phyloP scores from a whole-genome alignment of 2,329 filamentous ascomycete species.

The Dactylella cylindrospora region DNA sequence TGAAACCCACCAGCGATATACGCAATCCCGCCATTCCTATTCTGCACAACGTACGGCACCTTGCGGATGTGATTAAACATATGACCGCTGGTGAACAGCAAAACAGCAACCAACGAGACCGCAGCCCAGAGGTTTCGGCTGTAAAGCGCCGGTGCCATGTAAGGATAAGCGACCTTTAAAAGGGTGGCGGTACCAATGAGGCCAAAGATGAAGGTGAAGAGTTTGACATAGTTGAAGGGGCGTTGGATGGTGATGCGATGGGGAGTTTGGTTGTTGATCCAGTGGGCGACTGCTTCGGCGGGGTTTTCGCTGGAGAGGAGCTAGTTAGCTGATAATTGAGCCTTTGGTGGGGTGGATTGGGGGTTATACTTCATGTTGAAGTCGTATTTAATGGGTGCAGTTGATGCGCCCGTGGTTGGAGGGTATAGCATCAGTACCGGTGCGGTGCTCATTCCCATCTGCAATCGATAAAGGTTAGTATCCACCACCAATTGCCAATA shows the following conservation, averaged over 20 bases:
- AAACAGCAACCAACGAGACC: slow-evolving; percentile 80
- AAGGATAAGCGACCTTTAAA: slow-evolving; percentile 71
- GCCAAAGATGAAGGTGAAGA: slow-evolving; percentile 68
- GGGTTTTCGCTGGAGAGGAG: slow-evolving; percentile 13
- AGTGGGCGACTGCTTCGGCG: slow-evolving; percentile 54
- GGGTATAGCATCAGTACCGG: slow-evolving; percentile 86
- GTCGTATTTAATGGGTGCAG: slow-evolving; percentile 66
- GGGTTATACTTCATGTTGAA: slow-evolving; percentile 53
- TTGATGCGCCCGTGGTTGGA: slow-evolving; percentile 67
- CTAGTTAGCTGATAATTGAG: slow-evolving; percentile 51
- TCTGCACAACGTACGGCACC: slow-evolving; percentile 84
- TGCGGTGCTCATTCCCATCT: slow-evolving; percentile 93
- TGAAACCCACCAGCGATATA: slow-evolving; percentile 93
- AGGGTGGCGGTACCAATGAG: slow-evolving; percentile 70
- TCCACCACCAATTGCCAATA: slow-evolving; percentile 11
- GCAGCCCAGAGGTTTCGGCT: slow-evolving; percentile 94
- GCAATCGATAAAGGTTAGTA: slow-evolving; percentile 32
- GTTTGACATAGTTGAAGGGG: slow-evolving; percentile 82
- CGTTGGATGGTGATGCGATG: slow-evolving; percentile 75
- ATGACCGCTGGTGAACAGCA: slow-evolving; percentile 92
- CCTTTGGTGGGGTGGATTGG: slow-evolving; percentile 71
- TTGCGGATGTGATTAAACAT: slow-evolving; percentile 99
- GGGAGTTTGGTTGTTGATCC: slow-evolving; percentile 77
- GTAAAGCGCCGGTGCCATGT: slow-evolving; percentile 76
- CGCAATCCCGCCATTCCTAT: slow-evolving; percentile 79